These are phyloP conservation scores for Eucalyptus virginea DNA, from an alignment of 345 rosid species.

Conservation along the genomic window DNA sequence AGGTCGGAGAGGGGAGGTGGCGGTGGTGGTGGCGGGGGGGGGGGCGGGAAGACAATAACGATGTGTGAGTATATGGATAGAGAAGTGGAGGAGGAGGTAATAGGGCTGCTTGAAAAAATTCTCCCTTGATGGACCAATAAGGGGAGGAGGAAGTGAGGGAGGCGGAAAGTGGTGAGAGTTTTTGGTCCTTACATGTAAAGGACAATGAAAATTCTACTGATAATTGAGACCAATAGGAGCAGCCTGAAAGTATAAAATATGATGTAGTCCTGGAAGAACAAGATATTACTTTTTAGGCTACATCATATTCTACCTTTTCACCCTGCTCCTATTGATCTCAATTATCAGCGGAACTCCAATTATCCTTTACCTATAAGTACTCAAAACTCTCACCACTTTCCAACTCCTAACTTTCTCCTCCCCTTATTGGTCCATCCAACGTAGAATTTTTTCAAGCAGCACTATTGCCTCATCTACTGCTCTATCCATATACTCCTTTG, in stretches of 20 bases:
- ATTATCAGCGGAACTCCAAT: rapidly evolving
- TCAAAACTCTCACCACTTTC: too few species aligned
- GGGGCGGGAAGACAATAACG: neutral
- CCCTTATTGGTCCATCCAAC: too few species aligned
- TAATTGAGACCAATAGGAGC: too few species aligned
- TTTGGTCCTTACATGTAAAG: rapidly evolving
- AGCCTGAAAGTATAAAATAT: too few species aligned
- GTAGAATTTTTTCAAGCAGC: too few species aligned
- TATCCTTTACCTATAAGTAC: too few species aligned
- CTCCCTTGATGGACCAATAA: neutral
- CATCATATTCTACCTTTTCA: too few species aligned
- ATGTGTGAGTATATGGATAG: neutral
- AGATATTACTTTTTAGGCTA: too few species aligned
- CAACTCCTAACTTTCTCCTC: too few species aligned
- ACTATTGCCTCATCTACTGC: too few species aligned
- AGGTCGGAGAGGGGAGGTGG: neutral
- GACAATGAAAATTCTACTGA: rapidly evolving
- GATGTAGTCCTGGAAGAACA: too few species aligned
- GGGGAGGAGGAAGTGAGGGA: neutral
- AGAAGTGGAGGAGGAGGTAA: conserved; percentile 19
- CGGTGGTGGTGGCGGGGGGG: neutral
- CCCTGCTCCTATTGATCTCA: rapidly evolving
- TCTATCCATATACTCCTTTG: neutral
- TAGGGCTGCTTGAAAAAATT: neutral
- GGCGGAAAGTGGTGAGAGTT: neutral